These are phyloP conservation scores for Apophysomyces elegans DNA, from an alignment of 371 early-diverging fungal species.

Conservation along the genomic window DNA sequence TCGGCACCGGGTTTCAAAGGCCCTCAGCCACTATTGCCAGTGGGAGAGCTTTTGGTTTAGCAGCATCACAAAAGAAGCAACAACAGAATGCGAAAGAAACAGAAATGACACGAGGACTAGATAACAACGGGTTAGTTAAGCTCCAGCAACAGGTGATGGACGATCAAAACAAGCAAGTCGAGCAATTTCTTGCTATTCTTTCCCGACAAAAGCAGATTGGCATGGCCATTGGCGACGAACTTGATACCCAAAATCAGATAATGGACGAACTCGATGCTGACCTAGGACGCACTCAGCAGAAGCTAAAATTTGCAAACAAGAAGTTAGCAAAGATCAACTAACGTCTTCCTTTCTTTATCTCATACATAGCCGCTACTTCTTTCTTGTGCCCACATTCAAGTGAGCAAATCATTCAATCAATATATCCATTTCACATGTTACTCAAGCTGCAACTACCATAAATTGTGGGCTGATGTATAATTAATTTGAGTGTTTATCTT, in stretches of 20 bases:
- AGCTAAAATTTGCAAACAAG: slow-evolving; percentile 74
- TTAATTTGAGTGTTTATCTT: too few species aligned
- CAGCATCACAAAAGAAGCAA: slow-evolving; percentile 33
- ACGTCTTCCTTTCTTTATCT: slow-evolving; percentile 1
- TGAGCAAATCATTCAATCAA: background rate
- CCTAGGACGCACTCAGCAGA: slow-evolving; percentile 69
- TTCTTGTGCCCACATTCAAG: too few species aligned
- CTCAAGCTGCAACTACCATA: too few species aligned
- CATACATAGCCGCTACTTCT: background rate
- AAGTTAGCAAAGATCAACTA: slow-evolving; percentile 73
- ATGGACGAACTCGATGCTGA: slow-evolving; percentile 82
- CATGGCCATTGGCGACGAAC: slow-evolving; percentile 79
- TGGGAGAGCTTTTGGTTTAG: slow-evolving; percentile 71
- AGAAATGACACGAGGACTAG: slow-evolving; percentile 71
- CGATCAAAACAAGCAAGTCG: slow-evolving; percentile 79
- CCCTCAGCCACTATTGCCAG: slow-evolving; percentile 14
- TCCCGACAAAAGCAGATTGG: slow-evolving; percentile 86
- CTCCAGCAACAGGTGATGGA: slow-evolving; percentile 79
- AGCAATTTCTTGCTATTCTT: slow-evolving; percentile 73
- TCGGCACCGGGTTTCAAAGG: background rate
- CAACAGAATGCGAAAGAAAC: slow-evolving; percentile 64
- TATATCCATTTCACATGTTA: too few species aligned
- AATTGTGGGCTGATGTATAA: too few species aligned
- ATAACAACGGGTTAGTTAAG: slow-evolving; percentile 72
- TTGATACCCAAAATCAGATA: slow-evolving; percentile 85